Conservation (phyloP, 768 basidiomycete species). For the Kockovaella imperatae region DNA sequence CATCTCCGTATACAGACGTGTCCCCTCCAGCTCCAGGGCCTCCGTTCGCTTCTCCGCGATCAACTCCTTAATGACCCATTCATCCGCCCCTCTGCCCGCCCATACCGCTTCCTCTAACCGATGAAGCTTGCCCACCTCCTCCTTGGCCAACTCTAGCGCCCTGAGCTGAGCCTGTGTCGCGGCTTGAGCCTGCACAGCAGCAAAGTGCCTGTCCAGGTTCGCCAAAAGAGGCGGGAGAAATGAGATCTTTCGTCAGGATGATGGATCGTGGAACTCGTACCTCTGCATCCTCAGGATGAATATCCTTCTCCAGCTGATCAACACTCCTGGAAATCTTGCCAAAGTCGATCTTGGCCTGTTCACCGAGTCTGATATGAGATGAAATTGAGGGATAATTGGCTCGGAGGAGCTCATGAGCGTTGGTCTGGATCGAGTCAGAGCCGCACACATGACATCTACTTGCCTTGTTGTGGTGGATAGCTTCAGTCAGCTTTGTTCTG, state of each 20-base stretch:
- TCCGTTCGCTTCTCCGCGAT: not conserved
- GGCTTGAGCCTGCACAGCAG: conserved; percentile 11
- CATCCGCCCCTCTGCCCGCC: conserved; percentile 26
- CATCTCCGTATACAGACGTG: too few species aligned
- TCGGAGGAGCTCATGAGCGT: conserved; percentile 23
- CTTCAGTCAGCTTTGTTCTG: conserved; percentile 59
- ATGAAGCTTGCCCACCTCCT: conserved; percentile 11
- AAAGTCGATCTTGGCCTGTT: conserved; percentile 58
- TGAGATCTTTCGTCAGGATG: conserved; percentile 15
- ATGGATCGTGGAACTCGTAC: conserved; percentile 14
- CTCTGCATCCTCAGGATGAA: conserved; percentile 15
- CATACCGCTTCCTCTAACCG: conserved; percentile 29
- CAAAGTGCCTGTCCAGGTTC: conserved; percentile 15
- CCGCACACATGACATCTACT: conserved; percentile 2
- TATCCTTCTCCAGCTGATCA: conserved; percentile 54
- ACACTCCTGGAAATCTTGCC: conserved; percentile 59
- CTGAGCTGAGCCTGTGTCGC: conserved; percentile 12
- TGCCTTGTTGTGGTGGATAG: conserved; percentile 67
- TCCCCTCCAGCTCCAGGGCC: too few species aligned
- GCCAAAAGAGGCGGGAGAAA: conserved; percentile 30
- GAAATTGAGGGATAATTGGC: conserved; percentile 43
- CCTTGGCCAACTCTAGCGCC: conserved; percentile 12
- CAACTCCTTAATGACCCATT: conserved; percentile 24
- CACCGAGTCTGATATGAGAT: conserved; percentile 64
- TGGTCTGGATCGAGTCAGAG: conserved; percentile 8